phyloP scores from a whole-genome alignment of 2,329 filamentous ascomycete species.

The Monilinia fructigena region DNA sequence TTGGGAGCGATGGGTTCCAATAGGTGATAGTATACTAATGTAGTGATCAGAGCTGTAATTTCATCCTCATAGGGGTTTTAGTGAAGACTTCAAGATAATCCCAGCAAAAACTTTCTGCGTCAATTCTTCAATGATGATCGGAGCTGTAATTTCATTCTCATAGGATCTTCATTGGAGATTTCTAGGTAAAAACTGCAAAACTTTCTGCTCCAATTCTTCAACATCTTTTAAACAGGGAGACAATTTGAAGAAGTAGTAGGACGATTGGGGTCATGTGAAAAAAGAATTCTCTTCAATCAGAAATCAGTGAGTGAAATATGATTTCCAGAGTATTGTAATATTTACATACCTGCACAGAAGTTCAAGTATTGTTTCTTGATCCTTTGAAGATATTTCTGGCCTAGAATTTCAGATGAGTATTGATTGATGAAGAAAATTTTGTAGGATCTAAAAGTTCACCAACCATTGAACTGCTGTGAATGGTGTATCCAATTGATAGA shows the following conservation, averaged over 20 bases:
- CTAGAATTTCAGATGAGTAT: conserved; percentile 44
- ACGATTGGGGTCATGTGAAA: background rate
- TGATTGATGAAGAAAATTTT: background rate
- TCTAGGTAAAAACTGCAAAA: background rate
- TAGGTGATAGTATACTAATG: conserved; percentile 59
- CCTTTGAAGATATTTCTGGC: conserved; percentile 56
- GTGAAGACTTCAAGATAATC: background rate
- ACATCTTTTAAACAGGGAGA: too few relatives aligned
- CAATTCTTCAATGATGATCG: background rate
- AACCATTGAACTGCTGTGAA: conserved; percentile 63
- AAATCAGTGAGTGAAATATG: background rate
- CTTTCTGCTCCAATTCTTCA: background rate
- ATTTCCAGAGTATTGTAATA: background rate
- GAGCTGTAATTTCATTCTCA: background rate
- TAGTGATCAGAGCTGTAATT: background rate
- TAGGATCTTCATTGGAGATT: background rate
- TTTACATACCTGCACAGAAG: conserved; percentile 61
- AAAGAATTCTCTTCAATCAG: background rate
- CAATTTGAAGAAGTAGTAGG: too few relatives aligned
- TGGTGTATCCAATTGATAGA: conserved; percentile 65
- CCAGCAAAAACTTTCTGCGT: conserved; percentile 1
- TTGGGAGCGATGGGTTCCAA: conserved; percentile 60
- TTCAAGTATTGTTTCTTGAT: conserved; percentile 65
- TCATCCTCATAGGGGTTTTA: background rate
- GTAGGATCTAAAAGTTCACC: conserved; percentile 23